Evolutionary conservation across 176 grass and related monocot genomes (phyloP), one percentile per base, ranked within the genome.

Genomic region (Cocos nucifera): DNA sequence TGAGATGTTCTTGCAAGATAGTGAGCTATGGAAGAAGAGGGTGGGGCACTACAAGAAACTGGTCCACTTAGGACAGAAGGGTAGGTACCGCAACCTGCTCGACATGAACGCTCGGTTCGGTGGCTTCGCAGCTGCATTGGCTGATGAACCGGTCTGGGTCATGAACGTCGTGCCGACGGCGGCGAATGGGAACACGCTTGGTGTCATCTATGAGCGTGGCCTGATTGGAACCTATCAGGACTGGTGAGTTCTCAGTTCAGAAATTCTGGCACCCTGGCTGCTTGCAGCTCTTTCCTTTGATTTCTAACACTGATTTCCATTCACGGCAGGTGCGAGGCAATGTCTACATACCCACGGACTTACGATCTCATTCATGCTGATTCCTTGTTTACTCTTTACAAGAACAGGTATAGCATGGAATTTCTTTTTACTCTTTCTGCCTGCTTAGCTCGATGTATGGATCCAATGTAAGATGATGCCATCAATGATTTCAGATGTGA

Each of bases 331-430:
- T 86, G 83, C 17, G 78, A 81, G 59, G 69, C 78, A 27, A 75
- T 81, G 83, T 80, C 83, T 2, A 86, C 83, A n/a, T 80, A 73
- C 48, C 69, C 83, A 15, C 72, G 78, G 51, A 86, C 77, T 7
- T 81, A 81, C 16, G 83, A 86, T 55, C 74, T 86, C 69, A 58
- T 81, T n/a, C 78, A 86, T 25, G 83, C 78, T 0, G 78, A 86
- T 15, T 62, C 59, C 3, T 16, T 86, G 17, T 81, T 86, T 60
- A 75, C 28, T 35, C 29, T 86, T 51, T 81, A 86, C 78, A 81
- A 57, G 61, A 54, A 77, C 69, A 64, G 83, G 83, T 86, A 60
- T 86, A 60, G 17, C 16, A 15, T 22, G 3, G 25, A 55, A 15
- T 6, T 54, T 0, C 7, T 15, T 6, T 20, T 0, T 22, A 1